These are phyloP conservation scores for Hebeloma cylindrosporum DNA, from an alignment of 768 basidiomycete species.

Conservation along the genomic window DNA sequence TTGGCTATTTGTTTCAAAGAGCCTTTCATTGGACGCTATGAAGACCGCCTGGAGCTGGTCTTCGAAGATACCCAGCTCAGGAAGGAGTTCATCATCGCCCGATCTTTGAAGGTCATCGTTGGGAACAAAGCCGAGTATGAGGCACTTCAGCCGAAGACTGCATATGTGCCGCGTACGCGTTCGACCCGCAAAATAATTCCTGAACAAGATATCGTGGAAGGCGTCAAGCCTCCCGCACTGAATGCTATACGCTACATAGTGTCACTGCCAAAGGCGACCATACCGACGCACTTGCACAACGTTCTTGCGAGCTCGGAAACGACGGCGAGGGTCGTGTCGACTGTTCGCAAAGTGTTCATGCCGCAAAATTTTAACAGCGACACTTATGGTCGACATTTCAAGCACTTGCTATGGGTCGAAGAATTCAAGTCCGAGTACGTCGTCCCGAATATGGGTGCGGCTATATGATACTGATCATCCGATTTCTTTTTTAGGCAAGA, in stretches of 20 bases:
- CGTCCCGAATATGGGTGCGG: not conserved
- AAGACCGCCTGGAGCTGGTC: constrained; percentile 52
- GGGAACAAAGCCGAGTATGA: constrained; percentile 48
- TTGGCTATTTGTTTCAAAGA: constrained; percentile 37
- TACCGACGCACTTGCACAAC: constrained; percentile 35
- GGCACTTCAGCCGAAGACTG: constrained; percentile 41
- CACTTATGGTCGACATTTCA: constrained; percentile 48
- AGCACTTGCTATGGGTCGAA: constrained; percentile 56
- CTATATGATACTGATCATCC: not conserved
- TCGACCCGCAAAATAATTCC: constrained; percentile 26
- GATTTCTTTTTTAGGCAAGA: constrained; percentile 34
- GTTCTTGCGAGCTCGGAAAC: constrained; percentile 31
- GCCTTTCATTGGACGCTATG: constrained; percentile 43
- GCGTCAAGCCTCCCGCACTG: constrained; percentile 40
- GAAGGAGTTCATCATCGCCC: constrained; percentile 49
- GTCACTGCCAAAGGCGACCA: constrained; percentile 36
- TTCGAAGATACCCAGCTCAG: constrained; percentile 47
- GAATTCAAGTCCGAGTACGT: constrained; percentile 45
- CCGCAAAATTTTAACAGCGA: constrained; percentile 37
- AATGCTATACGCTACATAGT: constrained; percentile 43
- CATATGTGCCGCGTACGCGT: constrained; percentile 44
- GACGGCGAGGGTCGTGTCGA: constrained; percentile 26
- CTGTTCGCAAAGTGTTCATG: constrained; percentile 37
- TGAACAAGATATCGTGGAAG: constrained; percentile 45
- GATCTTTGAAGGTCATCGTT: constrained; percentile 43